phyloP scores from a whole-genome alignment of 306 rosid genomes.

The Rosa chinensis region DNA sequence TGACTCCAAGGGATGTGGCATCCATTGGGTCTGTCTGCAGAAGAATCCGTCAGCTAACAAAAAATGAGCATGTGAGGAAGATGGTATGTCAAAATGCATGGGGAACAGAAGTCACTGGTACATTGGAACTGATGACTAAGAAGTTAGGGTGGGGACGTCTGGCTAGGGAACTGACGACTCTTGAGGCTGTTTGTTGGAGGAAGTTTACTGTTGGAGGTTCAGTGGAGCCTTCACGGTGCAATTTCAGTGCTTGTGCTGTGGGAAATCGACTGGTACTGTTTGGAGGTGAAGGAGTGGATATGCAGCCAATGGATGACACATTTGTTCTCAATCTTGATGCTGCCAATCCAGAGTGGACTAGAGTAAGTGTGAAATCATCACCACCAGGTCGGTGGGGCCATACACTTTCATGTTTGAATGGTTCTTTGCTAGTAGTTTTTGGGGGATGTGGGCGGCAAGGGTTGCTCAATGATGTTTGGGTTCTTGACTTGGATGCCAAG shows the following conservation, averaged over 20 bases:
- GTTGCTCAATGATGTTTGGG: conserved; percentile 85
- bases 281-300: conserved; percentile 97
- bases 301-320: conserved; percentile 99
- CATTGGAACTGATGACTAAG: conserved; percentile 85
- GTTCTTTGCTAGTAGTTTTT: conserved; percentile 88
- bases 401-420: conserved; percentile 81
- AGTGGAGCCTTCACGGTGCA: conserved; percentile 97
- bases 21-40: conserved; percentile 97
- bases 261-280: conserved; percentile 92
- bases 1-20: conserved; percentile 97
- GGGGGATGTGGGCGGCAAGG: conserved; percentile 98
- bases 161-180: conserved; percentile 86
- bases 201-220: conserved; percentile 85
- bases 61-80: conserved; percentile 92
- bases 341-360: conserved; percentile 78
- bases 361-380: conserved; percentile 80
- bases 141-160: conserved; percentile 98
- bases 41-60: conserved; percentile 83
- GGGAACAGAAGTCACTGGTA: conserved; percentile 95
- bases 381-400: conserved; percentile 99
- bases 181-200: conserved; percentile 95
- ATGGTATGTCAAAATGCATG: conserved; percentile 99
- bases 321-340: conserved; percentile 94
- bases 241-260: conserved; percentile 95
- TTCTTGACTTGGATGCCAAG: conserved; percentile 95